Percentiles rank a stretch among this genome's conserved stretches.
Conservation (phyloP, 345 rosid species). For the Gossypium arboreum region DNA sequence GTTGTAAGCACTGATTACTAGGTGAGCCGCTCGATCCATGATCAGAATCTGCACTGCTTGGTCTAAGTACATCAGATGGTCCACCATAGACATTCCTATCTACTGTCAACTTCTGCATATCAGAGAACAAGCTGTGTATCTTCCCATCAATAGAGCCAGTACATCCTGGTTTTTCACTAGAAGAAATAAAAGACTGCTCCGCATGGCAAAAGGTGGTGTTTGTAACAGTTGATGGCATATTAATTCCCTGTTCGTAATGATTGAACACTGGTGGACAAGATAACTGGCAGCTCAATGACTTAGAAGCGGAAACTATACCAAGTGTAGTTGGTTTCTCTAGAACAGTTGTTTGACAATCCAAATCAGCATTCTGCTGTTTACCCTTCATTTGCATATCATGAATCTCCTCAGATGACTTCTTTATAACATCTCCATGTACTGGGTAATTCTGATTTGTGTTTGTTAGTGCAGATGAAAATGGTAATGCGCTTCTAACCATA, state of each 20-base stretch:
- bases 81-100: conserved; percentile 31
- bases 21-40: conserved; percentile 34
- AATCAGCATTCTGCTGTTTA: conserved; percentile 28
- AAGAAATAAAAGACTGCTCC: conserved; percentile 12
- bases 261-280: conserved; percentile 30
- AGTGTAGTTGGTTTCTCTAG: conserved; percentile 31
- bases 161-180: conserved; percentile 19
- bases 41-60: conserved; percentile 33
- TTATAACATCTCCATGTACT: conserved; percentile 27
- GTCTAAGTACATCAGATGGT: conserved; percentile 24
- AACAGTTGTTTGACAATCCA: conserved; percentile 23
- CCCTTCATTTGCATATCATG: conserved; percentile 24
- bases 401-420: conserved; percentile 39
- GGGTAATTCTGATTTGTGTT: conserved; percentile 33
- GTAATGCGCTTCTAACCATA: conserved; percentile 22
- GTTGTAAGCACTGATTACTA: conserved; percentile 30
- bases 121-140: conserved; percentile 30
- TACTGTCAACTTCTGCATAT: conserved; percentile 34
- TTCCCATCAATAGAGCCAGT: conserved; percentile 16
- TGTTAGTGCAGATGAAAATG: conserved; percentile 41
- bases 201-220: conserved; percentile 23
- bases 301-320: conserved; percentile 24
- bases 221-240: conserved; percentile 21
- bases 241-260: conserved; percentile 19
- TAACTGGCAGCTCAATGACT: conserved; percentile 22